phyloP scores from a whole-genome alignment of 345 rosid genomes.

The rapeseed (Brassica napus) region DNA sequence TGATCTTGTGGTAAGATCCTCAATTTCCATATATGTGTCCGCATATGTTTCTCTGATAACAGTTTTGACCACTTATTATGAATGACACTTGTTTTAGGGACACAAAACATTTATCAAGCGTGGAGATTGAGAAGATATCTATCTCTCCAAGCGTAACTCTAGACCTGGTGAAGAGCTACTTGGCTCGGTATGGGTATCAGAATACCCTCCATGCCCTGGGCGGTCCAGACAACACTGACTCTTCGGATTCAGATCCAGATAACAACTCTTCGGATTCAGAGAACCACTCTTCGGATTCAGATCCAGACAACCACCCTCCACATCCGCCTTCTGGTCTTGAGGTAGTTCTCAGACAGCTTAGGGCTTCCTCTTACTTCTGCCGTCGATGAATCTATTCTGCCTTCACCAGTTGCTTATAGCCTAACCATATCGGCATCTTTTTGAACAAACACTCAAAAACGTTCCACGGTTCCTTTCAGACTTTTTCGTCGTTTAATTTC shows the following conservation, averaged over 20 bases:
- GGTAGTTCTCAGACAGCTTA: neutral
- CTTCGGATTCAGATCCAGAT: neutral
- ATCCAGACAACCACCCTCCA: neutral
- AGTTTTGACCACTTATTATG: neutral
- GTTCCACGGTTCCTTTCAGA: neutral
- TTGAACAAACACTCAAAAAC: neutral
- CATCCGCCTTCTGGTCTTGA: neutral
- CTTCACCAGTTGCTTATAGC: neutral
- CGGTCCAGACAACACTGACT: neutral
- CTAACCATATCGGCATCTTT: neutral
- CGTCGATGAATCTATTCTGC: neutral
- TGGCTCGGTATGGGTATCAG: neutral
- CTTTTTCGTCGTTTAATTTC: neutral
- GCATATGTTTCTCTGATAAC: neutral
- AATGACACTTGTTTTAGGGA: neutral
- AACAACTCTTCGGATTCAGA: neutral
- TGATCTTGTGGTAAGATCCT: neutral
- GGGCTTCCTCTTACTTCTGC: neutral
- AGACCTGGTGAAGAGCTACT: conserved; percentile 1
- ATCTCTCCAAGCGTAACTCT: neutral
- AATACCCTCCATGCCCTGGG: neutral
- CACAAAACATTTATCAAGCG: neutral
- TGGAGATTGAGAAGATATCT: neutral
- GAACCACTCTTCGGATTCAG: neutral
- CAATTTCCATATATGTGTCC: neutral